Percentiles rank a stretch among this genome's conserved stretches.
Evolutionary conservation across 2,329 filamentous ascomycete species (phyloP).

Genomic region (Fusarium metavorans): DNA sequence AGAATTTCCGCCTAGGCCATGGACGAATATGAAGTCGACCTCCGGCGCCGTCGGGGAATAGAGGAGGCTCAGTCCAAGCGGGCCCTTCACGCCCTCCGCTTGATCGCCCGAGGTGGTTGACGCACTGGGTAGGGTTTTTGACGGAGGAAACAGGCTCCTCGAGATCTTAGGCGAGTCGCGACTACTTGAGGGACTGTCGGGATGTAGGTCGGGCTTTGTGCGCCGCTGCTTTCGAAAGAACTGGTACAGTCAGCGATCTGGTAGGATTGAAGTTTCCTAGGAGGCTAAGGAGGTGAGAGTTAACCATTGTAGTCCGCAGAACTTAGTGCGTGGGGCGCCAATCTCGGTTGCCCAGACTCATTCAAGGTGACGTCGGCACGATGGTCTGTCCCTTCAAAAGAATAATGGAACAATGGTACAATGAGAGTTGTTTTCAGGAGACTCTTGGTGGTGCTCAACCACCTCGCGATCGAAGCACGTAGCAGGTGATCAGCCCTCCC

Average conservation of each 20-base stretch:
- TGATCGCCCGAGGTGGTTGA: conserved; percentile 2
- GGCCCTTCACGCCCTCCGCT: conserved; percentile 6
- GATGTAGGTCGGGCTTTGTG: conserved; percentile 10
- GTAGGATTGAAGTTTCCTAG: background rate
- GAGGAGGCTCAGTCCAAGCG: conserved; percentile 38
- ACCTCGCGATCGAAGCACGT: background rate
- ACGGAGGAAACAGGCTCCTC: conserved; percentile 21
- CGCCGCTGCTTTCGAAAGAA: conserved; percentile 32
- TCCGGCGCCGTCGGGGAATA: conserved; percentile 35
- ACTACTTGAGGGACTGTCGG: background rate
- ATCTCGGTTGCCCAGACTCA: background rate
- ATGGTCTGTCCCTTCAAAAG: conserved; percentile 2
- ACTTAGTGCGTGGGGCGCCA: background rate
- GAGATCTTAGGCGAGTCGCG: conserved; percentile 7
- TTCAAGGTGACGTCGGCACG: background rate
- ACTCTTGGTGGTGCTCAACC: background rate
- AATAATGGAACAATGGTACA: background rate
- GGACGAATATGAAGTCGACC: conserved; percentile 52
- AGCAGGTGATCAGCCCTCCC: background rate
- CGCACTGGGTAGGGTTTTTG: conserved; percentile 9
- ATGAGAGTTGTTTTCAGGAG: background rate
- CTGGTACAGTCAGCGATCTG: conserved; percentile 13
- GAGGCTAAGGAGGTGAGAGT: background rate
- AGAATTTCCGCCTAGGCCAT: conserved; percentile 54
- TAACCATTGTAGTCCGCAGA: conserved; percentile 19